A percentile compares a stretch with the other conserved stretches of the same genome.
These are phyloP conservation scores for Kingdonia uniflora DNA, from an alignment of 164 flowering plant species.

Conservation along the genomic window DNA sequence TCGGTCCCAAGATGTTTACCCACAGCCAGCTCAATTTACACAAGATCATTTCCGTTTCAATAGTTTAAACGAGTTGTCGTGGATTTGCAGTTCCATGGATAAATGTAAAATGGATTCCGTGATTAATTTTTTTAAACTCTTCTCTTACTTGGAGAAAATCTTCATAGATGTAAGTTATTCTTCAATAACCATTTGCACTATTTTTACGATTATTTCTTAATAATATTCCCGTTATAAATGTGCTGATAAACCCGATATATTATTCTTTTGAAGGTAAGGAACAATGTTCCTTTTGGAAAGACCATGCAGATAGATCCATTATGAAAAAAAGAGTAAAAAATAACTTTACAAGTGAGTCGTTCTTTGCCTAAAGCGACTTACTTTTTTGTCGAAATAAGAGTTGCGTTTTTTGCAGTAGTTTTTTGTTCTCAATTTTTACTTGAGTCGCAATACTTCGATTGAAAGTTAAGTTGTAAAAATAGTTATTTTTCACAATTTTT, in stretches of 20 bases:
- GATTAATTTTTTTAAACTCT: constrained; percentile 1
- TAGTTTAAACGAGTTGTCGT: constrained; percentile 11
- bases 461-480: no score
- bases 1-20: constrained; percentile 1
- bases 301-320: background rate
- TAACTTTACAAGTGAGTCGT: no score
- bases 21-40: no score
- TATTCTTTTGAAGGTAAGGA: background rate
- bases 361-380: no score
- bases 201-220: background rate
- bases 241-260: constrained; percentile 1
- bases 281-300: constrained; percentile 6
- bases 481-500: no score
- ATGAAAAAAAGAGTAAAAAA: no score
- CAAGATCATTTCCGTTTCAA: background rate
- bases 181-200: background rate
- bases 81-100: constrained; percentile 4
- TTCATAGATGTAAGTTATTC: constrained; percentile 7
- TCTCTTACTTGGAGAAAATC: constrained; percentile 5
- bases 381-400: no score
- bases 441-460: no score
- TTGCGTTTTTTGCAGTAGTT: no score
- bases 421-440: no score
- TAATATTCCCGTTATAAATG: background rate
- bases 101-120: background rate